Percentiles rank a stretch among this genome's conserved stretches.
phyloP scores from a whole-genome alignment of 768 basidiomycete species.

The Mycena olivaceomarginata region DNA sequence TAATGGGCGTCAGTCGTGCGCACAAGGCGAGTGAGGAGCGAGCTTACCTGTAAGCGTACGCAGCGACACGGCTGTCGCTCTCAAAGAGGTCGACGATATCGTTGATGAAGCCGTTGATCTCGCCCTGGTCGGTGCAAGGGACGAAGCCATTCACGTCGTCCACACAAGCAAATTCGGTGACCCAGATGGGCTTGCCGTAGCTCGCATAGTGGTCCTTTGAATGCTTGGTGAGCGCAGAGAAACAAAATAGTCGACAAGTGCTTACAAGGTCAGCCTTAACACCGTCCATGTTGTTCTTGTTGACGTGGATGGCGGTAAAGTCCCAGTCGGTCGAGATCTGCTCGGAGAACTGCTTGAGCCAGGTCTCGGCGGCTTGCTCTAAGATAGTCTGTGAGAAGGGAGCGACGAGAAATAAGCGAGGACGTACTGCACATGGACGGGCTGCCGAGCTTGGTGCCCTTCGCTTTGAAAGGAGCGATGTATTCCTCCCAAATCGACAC shows the following conservation, averaged over 20 bases:
- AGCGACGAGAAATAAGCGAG: not conserved
- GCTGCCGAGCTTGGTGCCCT: constrained; percentile 64
- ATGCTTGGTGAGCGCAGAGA: not conserved
- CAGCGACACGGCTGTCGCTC: constrained; percentile 57
- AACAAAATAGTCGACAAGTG: not conserved
- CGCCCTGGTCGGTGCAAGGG: constrained; percentile 65
- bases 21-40: no score
- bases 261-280: constrained; percentile 65
- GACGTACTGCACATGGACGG: constrained; percentile 71
- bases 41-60: constrained; percentile 63
- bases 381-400: constrained; percentile 12
- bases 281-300: constrained; percentile 67
- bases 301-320: constrained; percentile 68
- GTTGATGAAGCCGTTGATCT: constrained; percentile 65
- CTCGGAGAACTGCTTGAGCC: constrained; percentile 62
- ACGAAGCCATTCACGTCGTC: constrained; percentile 62
- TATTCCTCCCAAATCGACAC: constrained; percentile 61
- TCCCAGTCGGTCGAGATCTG: constrained; percentile 65
- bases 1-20: not conserved
- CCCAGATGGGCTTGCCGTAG: constrained; percentile 69
- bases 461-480: constrained; percentile 63
- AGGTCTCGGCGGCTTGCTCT: constrained; percentile 71
- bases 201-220: constrained; percentile 63
- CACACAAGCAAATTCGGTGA: constrained; percentile 70
- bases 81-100: constrained; percentile 63